Evolutionary conservation across 108 stramenopile genomes (phyloP), one percentile per base, ranked within the genome.

Genomic region (Pseudonitzschia multiseries): DNA sequence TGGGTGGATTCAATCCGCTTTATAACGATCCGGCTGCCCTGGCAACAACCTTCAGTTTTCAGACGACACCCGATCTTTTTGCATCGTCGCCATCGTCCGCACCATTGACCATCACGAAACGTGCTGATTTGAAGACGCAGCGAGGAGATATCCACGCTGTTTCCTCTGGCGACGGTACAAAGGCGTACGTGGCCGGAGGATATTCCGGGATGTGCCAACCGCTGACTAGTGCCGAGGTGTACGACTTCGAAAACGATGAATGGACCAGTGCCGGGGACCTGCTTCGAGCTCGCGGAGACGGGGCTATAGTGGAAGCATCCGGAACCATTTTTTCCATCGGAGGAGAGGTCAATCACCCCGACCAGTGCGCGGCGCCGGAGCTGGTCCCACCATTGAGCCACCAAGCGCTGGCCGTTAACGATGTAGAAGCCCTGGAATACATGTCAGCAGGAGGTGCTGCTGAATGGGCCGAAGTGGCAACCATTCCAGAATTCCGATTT

Each of bases 251-350:
- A 15, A 28, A 42, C 54, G 72, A 85, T 33, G 42, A 56, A 8
- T 86, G 86, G 86, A 75, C 40, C 22, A n/a, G n/a, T 0, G 36
- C 72, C 1, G 61, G 61, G 2, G 64, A 75, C 43, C 60, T 92
- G 10, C 66, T 81, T 21, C 28, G 79, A 20, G 82, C 75, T 20
- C 81, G 87, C 21, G 85, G 81, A 2, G 91, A 92, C 40, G 81
- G 82, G 66, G 87, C 75, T 17, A 70, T 89, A 33, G 85, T 85
- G 8, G 79, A 59, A 24, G 44, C 86, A n/a, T 28, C 80, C 44
- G 87, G 76, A 31, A 76, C 78, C 29, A 22, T 92, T 13, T 88
- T 76, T 76, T 85, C 91, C 41, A 69, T 92, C 28, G 91, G 91
- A 21, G 91, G 91, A 2, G 91, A 92, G 65, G 75, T 73, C 48